Conservation (phyloP, 495 filamentous ascomycete species). For the Tuber umbilicatum region DNA sequence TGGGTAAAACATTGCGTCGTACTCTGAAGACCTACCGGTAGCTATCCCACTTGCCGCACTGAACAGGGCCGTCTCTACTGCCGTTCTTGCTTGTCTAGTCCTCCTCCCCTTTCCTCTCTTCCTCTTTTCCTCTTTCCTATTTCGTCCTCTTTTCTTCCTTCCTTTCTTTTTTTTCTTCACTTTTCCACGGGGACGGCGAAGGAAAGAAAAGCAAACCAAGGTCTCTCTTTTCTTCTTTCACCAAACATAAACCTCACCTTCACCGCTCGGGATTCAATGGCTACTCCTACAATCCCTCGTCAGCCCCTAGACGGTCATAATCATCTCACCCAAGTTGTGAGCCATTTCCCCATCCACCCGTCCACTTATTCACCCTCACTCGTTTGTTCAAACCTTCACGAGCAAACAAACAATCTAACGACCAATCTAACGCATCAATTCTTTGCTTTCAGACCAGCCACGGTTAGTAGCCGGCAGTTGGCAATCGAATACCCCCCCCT, state of each 20-base stretch:
- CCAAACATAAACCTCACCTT: not conserved
- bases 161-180: not conserved
- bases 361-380: not conserved
- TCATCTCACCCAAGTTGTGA: not conserved
- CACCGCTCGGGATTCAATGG: not conserved
- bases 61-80: not conserved
- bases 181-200: not conserved
- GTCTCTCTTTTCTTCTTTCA: not conserved
- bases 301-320: not conserved
- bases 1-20: not conserved
- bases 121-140: not conserved
- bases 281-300: not conserved
- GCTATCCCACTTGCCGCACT: not conserved
- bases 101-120: not conserved
- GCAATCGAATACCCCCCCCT: not conserved
- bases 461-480: not conserved
- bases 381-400: not conserved
- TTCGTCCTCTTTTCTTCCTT: not conserved
- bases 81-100: not conserved
- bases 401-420: not conserved
- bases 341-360: not conserved
- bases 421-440: not conserved
- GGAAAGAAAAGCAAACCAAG: not conserved
- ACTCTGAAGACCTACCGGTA: not conserved
- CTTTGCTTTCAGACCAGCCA: not conserved